Percentiles rank a stretch among this genome's conserved stretches.
Conservation (phyloP, 2,329 filamentous ascomycete species). For the Clathrospora elynae region DNA sequence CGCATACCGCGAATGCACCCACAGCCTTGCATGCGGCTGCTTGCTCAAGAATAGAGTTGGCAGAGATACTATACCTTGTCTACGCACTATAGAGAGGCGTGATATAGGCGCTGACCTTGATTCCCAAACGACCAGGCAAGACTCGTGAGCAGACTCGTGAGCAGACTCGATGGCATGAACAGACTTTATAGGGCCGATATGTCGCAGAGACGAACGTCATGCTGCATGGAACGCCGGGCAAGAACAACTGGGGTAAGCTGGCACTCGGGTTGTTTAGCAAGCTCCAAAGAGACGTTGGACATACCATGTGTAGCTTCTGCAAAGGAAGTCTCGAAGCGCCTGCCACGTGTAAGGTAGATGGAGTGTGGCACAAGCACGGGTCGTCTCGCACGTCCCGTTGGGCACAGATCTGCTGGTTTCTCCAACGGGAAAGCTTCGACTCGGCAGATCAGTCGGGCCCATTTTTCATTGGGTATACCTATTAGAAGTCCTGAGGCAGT, state of each 20-base stretch:
- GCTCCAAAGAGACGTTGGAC: no score
- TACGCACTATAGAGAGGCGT: no score
- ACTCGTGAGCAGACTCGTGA: no score
- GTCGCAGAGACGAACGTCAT: slow-evolving; percentile 17
- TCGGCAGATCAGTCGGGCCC: slow-evolving; percentile 19
- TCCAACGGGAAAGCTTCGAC: slow-evolving; percentile 22
- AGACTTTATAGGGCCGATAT: no score
- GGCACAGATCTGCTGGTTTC: slow-evolving; percentile 14
- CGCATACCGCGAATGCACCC: no score
- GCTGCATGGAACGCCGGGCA: slow-evolving; percentile 11
- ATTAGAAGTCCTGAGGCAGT: slow-evolving; percentile 15
- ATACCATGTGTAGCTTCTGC: background rate
- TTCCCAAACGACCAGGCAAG: no score
- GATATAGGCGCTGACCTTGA: no score
- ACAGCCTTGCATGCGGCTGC: no score
- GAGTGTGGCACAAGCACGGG: slow-evolving; percentile 18
- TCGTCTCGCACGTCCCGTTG: slow-evolving; percentile 26
- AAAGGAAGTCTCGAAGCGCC: background rate
- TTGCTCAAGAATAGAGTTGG: no score
- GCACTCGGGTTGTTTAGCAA: slow-evolving; percentile 2
- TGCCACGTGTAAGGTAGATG: slow-evolving; percentile 1
- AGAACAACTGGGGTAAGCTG: slow-evolving; percentile 3
- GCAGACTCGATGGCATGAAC: no score
- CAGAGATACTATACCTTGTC: no score
- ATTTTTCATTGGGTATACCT: background rate